Percentiles rank a stretch among this genome's conserved stretches.
phyloP scores from a whole-genome alignment of 2,329 filamentous ascomycete genomes.

The Nemania diffusa region DNA sequence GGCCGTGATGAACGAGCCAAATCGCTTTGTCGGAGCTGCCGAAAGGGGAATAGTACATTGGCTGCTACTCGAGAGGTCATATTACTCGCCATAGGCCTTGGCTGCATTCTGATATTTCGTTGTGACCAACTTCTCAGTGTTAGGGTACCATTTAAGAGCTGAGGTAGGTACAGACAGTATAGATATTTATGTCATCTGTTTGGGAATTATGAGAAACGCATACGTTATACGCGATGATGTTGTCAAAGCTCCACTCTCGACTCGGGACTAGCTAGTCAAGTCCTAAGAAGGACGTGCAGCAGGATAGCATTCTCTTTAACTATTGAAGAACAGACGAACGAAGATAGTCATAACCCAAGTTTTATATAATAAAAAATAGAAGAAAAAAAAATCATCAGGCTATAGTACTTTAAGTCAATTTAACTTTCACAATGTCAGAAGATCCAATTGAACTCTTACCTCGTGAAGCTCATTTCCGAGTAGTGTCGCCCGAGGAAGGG shows the following conservation, averaged over 20 bases:
- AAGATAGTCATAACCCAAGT: not conserved
- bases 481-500: constrained; percentile 10
- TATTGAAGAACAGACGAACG: not conserved
- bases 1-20: not conserved
- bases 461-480: not conserved
- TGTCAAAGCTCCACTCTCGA: not conserved
- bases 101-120: not conserved
- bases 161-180: not conserved
- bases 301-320: not conserved
- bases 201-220: not conserved
- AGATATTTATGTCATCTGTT: not conserved
- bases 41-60: constrained; percentile 18
- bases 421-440: constrained; percentile 19
- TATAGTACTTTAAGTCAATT: not conserved
- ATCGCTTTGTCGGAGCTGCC: constrained; percentile 30
- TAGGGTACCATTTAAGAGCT: not conserved
- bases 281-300: constrained; percentile 1
- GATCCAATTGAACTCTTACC: constrained; percentile 2
- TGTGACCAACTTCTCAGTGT: not conserved
- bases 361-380: not conserved
- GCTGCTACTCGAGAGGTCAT: not conserved
- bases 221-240: not conserved
- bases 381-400: no score
- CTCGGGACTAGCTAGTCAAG: constrained; percentile 21
- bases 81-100: not conserved